Percentiles rank a stretch among this genome's conserved stretches.
Conservation (phyloP, 108 stramenopile species). For the Epithemia pelagica region DNA sequence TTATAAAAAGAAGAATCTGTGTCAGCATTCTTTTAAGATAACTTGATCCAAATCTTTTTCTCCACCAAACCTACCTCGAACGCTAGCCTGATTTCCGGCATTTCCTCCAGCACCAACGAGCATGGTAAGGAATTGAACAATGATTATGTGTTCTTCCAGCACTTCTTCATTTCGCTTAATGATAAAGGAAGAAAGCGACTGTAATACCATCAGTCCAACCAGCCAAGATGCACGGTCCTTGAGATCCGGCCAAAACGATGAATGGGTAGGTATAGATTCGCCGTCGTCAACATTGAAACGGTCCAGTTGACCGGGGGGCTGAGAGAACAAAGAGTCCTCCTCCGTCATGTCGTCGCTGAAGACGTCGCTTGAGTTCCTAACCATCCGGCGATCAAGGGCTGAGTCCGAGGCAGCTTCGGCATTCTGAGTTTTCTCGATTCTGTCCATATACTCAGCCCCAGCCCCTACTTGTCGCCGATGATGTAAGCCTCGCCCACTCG, state of each 20-base stretch:
- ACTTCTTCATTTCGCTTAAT: slow-evolving; percentile 70
- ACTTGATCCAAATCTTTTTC: slow-evolving; percentile 1
- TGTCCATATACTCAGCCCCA: too few species aligned
- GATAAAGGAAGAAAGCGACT: slow-evolving; percentile 79
- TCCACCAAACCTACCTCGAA: slow-evolving; percentile 43
- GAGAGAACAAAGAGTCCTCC: neutral
- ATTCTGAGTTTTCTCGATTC: too few species aligned
- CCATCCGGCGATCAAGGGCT: neutral
- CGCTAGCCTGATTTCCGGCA: slow-evolving; percentile 86
- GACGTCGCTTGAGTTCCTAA: neutral
- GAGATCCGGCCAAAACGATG: slow-evolving; percentile 36
- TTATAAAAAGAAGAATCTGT: slow-evolving; percentile 16
- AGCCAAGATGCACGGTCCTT: slow-evolving; percentile 81
- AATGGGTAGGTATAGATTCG: too few species aligned
- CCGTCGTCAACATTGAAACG: too few species aligned
- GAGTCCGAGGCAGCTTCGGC: too few species aligned
- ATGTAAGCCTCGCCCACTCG: slow-evolving; percentile 22
- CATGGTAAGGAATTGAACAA: slow-evolving; percentile 88
- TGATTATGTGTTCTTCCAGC: slow-evolving; percentile 71
- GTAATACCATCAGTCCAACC: slow-evolving; percentile 79
- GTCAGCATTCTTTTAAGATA: too few species aligned
- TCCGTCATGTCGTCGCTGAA: neutral
- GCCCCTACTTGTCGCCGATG: too few species aligned
- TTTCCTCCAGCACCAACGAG: slow-evolving; percentile 89
- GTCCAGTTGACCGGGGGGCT: too few species aligned